phyloP scores from a whole-genome alignment of 441 rosid genomes.

The Croton setiger region DNA sequence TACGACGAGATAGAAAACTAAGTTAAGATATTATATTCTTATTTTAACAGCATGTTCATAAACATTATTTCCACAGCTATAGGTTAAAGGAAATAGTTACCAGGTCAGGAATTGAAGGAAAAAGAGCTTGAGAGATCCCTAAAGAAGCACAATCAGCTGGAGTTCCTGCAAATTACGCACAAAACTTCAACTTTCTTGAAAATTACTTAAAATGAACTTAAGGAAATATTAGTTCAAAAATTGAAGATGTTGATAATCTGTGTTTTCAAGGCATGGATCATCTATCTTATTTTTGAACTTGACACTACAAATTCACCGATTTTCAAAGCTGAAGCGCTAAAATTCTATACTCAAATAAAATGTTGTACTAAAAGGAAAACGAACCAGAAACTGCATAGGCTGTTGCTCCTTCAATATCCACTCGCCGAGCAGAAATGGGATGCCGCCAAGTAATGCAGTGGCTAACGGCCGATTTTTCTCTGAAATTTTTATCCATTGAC shows the following conservation, averaged over 20 bases:
- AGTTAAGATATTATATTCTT: neutral
- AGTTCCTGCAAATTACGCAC: slow-evolving; percentile 53
- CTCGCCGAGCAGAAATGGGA: slow-evolving; percentile 53
- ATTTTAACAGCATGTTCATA: neutral
- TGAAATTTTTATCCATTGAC: slow-evolving; percentile 16
- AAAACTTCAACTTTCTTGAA: slow-evolving; percentile 4
- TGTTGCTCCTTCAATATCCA: slow-evolving; percentile 57
- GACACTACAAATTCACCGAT: slow-evolving; percentile 2
- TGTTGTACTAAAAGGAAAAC: slow-evolving; percentile 15
- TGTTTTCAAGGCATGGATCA: neutral
- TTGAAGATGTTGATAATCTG: neutral
- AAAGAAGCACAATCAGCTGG: slow-evolving; percentile 87
- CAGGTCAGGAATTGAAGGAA: slow-evolving; percentile 72
- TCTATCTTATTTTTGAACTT: no score
- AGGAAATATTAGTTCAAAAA: neutral
- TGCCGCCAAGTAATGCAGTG: slow-evolving; percentile 75
- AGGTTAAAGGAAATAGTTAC: slow-evolving; percentile 36
- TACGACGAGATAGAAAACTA: neutral
- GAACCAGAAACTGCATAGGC: slow-evolving; percentile 80
- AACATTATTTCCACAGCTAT: slow-evolving; percentile 7
- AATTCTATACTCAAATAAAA: neutral
- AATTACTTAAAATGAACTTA: neutral
- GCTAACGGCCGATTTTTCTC: slow-evolving; percentile 88
- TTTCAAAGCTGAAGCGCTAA: neutral
- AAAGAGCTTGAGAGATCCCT: slow-evolving; percentile 65